Conservation (phyloP, 1,284 basidiomycete species). For the Kwoniella shivajii region DNA sequence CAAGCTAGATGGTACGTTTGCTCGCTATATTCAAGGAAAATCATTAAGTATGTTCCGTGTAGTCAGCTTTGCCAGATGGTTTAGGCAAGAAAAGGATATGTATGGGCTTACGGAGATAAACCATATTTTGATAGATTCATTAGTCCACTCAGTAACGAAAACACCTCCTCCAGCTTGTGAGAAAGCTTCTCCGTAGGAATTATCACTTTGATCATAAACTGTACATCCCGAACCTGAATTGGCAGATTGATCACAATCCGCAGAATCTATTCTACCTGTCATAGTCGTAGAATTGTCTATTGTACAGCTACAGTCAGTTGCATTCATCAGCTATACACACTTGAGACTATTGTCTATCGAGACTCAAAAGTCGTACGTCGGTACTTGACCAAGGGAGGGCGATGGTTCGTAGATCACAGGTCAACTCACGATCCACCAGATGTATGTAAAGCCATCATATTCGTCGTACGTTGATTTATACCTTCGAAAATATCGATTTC, state of each 20-base stretch:
- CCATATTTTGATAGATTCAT: slow-evolving; percentile 64
- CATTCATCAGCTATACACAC: neutral
- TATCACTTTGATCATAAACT: slow-evolving; percentile 59
- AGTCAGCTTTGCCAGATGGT: neutral
- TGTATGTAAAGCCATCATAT: slow-evolving; percentile 51
- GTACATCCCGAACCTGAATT: slow-evolving; percentile 65
- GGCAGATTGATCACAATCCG: slow-evolving; percentile 43
- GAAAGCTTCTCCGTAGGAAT: slow-evolving; percentile 68
- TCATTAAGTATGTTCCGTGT: no score
- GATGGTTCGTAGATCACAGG: no score
- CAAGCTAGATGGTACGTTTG: slow-evolving; percentile 62
- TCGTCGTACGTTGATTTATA: slow-evolving; percentile 41
- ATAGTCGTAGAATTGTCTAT: slow-evolving; percentile 1
- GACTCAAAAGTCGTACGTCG: no score
- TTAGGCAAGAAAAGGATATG: neutral
- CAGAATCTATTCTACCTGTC: slow-evolving; percentile 28
- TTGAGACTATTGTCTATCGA: no score
- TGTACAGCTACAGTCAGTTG: slow-evolving; percentile 23
- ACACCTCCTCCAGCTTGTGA: slow-evolving; percentile 67
- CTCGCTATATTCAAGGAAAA: slow-evolving; percentile 53
- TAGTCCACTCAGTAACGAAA: slow-evolving; percentile 70
- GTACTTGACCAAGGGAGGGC: no score
- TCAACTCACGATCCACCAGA: slow-evolving; percentile 21
- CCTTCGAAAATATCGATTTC: slow-evolving; percentile 52
- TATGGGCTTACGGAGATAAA: slow-evolving; percentile 70